Base-by-base conservation (phyloP, 768 basidiomycete genomes). In the Podaxis mareebaensis region DNA sequence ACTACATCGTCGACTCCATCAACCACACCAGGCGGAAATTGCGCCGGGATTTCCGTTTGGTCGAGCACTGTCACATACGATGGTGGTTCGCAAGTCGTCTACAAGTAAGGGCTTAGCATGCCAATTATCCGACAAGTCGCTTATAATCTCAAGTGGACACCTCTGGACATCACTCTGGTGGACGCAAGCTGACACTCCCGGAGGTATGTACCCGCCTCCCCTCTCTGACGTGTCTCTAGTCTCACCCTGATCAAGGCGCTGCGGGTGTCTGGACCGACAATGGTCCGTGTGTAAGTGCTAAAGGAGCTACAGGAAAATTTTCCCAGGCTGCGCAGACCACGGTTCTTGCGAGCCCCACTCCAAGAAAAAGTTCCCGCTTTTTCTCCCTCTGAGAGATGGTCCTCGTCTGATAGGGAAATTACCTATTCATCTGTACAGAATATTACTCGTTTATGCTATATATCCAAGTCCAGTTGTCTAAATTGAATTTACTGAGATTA, bases 141-240 rank as follows among this genome's bases (percentile, higher is more conserved):
- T 36, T 38, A 56, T 58, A 17, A 69, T 62, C 22, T 46, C 36
- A 62, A 80, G 79, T 56, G 70, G 73, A 24, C 76, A 77, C 64
- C 67, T 78, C 33, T 79, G 76, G 80, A 78, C 73, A 22, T 85
- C 87, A 2, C 79, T 84, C 60, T 88, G 84, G 83, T 88, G 88
- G 86, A 82, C 85, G 17, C 74, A 89, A 70, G 79, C 77, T 48
- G 81, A 86, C 68, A 77, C 70, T 46, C 87, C 87, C n/a, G 80
- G 80, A 73, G 79, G 79, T 78, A 63, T 64, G 75, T 66, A n/a
- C 57, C 8, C 53, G 53, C 62, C 48, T 42, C 39, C 42, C 39
- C 44, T 10, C 53, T 30, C 46, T 46, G 20, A 20, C 39, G 3
- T 55, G 51, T 20, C 26, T 44, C 48, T 33, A 46, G 42, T 40